Percentiles rank a stretch among this genome's conserved stretches.
Evolutionary conservation across 2,329 filamentous ascomycete genomes (phyloP).

Genomic region (Sporothrix euskadiensis): DNA sequence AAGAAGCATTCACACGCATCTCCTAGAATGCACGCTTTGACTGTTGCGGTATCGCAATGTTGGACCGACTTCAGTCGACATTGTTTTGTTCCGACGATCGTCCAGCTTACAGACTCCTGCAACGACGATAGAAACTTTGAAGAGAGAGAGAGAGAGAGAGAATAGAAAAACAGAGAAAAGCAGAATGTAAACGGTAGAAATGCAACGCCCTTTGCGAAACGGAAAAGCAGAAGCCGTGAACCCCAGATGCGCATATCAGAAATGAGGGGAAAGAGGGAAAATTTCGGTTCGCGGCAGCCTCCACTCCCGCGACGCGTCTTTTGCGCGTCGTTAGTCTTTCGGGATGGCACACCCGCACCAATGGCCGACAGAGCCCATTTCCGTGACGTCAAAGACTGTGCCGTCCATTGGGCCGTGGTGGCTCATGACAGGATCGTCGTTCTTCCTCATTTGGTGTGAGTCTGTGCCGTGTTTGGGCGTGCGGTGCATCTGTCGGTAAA

Average conservation of each 20-base stretch:
- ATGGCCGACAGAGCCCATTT: not conserved
- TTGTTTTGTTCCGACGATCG: not conserved
- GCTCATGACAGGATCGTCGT: not conserved
- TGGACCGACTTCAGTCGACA: not conserved
- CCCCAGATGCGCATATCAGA: not conserved
- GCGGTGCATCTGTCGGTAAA: not conserved
- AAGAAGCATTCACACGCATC: not conserved
- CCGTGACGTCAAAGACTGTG: constrained; percentile 16
- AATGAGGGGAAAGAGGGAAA: constrained; percentile 15
- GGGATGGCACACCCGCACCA: not conserved
- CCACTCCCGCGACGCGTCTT: constrained; percentile 11
- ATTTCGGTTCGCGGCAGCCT: not conserved
- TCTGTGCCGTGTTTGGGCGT: not conserved
- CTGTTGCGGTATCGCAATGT: not conserved
- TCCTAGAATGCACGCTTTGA: not conserved
- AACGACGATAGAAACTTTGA: not conserved
- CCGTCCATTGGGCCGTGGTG: not conserved
- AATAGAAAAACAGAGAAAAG: not conserved
- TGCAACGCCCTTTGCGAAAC: not conserved
- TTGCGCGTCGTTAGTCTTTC: not conserved
- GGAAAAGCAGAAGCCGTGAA: not conserved
- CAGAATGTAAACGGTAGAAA: not conserved
- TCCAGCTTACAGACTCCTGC: not conserved
- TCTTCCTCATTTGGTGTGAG: not conserved
- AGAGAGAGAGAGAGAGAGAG: not conserved